A percentile compares a stretch with the other conserved stretches of the same genome.
These are phyloP conservation scores for Parathielavia appendiculata DNA, from an alignment of 495 filamentous ascomycete genomes.

Conservation along the genomic window DNA sequence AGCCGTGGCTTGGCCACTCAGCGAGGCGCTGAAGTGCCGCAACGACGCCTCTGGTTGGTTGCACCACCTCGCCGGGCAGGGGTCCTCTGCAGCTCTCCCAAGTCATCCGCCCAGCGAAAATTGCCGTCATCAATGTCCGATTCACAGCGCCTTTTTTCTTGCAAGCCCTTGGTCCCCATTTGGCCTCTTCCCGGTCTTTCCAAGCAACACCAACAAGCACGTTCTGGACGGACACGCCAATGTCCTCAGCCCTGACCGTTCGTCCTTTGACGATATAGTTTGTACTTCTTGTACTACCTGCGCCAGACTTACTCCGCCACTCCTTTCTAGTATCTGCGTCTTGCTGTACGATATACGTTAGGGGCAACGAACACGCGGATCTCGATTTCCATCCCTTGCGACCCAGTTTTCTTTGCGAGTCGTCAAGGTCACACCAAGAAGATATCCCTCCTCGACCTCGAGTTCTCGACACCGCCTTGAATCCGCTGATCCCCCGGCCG, in stretches of 20 bases:
- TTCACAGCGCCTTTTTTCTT: constrained; percentile 15
- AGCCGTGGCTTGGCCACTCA: constrained; percentile 21
- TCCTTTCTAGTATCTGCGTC: constrained; percentile 34
- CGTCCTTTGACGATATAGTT: constrained; percentile 19
- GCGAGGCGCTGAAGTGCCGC: constrained; percentile 10
- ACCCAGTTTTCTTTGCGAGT: constrained; percentile 13
- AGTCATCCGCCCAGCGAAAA: constrained; percentile 14
- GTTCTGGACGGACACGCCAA: constrained; percentile 13
- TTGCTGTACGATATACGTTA: constrained; percentile 10
- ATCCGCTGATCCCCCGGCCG: constrained; percentile 28
- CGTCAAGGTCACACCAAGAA: neutral
- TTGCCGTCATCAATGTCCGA: constrained; percentile 24
- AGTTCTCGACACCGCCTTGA: neutral
- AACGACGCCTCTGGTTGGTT: constrained; percentile 18
- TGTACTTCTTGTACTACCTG: neutral
- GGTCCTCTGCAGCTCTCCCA: constrained; percentile 2
- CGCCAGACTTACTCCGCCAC: constrained; percentile 51
- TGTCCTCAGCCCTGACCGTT: constrained; percentile 20
- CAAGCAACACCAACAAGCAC: neutral
- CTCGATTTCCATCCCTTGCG: constrained; percentile 12
- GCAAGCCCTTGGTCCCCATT: neutral
- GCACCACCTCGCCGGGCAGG: constrained; percentile 8
- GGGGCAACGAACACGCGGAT: constrained; percentile 14
- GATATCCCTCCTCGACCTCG: constrained; percentile 6
- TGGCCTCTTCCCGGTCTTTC: too few species aligned